Evolutionary conservation across 148 eudicot genomes (phyloP).

Genomic region (Vaccinium vitisidaea): DNA sequence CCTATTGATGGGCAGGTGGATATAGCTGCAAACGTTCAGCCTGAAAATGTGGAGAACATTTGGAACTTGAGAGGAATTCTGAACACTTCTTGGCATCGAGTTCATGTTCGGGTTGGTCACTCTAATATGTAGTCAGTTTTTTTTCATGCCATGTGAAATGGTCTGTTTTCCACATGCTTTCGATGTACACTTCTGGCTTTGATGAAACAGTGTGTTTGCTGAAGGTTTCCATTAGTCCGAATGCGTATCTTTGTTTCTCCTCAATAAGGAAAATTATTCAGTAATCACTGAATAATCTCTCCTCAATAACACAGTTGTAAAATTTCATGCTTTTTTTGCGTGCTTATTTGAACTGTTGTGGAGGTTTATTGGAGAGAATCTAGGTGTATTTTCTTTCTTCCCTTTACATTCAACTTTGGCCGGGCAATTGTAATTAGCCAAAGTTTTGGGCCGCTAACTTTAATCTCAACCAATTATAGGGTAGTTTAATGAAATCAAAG

Average conservation of each 20-base stretch:
- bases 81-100: constrained; percentile 96
- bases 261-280: background rate
- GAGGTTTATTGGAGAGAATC: background rate
- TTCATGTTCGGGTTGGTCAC: constrained; percentile 48
- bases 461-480: background rate
- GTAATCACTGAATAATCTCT: background rate
- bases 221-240: background rate
- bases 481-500: background rate
- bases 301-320: background rate
- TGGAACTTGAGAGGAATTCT: constrained; percentile 96
- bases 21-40: constrained; percentile 80
- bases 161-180: background rate
- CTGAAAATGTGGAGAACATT: constrained; percentile 66
- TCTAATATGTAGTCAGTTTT: background rate
- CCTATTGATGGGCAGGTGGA: constrained; percentile 55
- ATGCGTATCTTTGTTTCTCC: background rate
- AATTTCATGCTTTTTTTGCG: background rate
- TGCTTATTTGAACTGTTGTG: background rate
- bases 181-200: background rate
- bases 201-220: background rate
- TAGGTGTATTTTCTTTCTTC: background rate
- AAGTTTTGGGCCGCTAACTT: background rate
- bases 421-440: background rate
- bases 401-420: background rate
- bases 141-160: background rate